These are phyloP conservation scores for Podaxis pistillaris DNA, from an alignment of 768 basidiomycete genomes.

Conservation along the genomic window DNA sequence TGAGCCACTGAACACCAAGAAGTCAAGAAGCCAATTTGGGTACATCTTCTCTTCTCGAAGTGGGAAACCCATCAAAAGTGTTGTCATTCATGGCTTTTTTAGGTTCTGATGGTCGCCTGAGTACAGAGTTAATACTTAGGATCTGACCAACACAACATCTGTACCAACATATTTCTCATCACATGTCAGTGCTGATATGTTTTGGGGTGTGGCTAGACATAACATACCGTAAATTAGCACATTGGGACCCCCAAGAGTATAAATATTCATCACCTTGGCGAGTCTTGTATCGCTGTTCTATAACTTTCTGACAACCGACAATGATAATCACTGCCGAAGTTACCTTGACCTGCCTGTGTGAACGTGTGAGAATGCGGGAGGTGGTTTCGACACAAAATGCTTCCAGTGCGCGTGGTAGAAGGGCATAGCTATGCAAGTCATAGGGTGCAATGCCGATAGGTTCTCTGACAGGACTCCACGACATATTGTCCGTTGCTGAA, in stretches of 20 bases:
- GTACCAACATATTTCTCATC: background rate
- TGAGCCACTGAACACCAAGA: background rate
- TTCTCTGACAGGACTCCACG: background rate
- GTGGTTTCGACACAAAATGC: background rate
- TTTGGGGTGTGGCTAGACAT: background rate
- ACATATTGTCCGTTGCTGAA: background rate
- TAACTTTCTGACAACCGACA: background rate
- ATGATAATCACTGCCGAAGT: background rate
- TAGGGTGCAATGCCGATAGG: background rate
- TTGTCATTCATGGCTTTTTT: background rate
- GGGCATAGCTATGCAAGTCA: background rate
- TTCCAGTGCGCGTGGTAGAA: background rate
- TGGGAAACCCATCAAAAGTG: background rate
- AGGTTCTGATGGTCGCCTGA: background rate
- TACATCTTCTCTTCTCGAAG: background rate
- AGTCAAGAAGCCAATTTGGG: conserved; percentile 4
- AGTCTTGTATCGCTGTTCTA: background rate
- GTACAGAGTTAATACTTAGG: background rate
- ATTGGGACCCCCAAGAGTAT: background rate
- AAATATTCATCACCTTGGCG: background rate
- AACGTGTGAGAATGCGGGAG: background rate
- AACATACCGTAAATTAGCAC: background rate
- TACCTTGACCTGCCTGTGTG: background rate
- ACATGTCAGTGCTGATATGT: background rate
- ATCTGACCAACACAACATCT: background rate